Percentiles rank a stretch among this genome's conserved stretches.
Conservation (phyloP, 495 filamentous ascomycete genomes). For the Podospora comata region DNA sequence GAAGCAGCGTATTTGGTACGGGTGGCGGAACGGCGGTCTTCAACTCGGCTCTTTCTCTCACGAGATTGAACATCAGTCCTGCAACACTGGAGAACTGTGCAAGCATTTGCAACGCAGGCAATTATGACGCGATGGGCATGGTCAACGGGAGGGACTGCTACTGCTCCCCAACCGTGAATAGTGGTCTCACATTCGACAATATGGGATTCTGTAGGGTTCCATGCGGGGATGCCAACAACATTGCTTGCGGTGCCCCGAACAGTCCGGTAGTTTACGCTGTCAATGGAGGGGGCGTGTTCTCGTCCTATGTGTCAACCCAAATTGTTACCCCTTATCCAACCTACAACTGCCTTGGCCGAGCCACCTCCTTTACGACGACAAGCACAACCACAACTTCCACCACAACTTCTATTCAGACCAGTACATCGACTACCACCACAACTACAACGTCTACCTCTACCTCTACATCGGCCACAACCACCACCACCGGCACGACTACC, state of each 20-base stretch:
- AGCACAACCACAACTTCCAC: slow-evolving; percentile 1
- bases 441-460: background rate
- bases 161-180: background rate
- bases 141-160: slow-evolving; percentile 7
- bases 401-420: background rate
- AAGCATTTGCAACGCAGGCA: background rate
- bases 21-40: background rate
- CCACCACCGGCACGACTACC: background rate
- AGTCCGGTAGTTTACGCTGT: slow-evolving; percentile 4
- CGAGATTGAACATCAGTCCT: background rate
- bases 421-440: background rate
- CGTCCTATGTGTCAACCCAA: slow-evolving; percentile 1
- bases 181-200: background rate
- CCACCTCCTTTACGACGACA: background rate
- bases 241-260: slow-evolving; percentile 9
- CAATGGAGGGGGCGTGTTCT: background rate
- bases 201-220: slow-evolving; percentile 6
- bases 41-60: background rate
- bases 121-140: slow-evolving; percentile 3
- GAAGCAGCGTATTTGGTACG: background rate
- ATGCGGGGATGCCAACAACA: slow-evolving; percentile 1
- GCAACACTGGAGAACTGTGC: slow-evolving; percentile 7
- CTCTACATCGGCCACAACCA: background rate
- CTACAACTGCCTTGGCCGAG: slow-evolving; percentile 3
- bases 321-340: slow-evolving; percentile 7